Base-by-base conservation (phyloP, 2,329 filamentous ascomycete species). In the Lasiodiplodia hormozganensis region DNA sequence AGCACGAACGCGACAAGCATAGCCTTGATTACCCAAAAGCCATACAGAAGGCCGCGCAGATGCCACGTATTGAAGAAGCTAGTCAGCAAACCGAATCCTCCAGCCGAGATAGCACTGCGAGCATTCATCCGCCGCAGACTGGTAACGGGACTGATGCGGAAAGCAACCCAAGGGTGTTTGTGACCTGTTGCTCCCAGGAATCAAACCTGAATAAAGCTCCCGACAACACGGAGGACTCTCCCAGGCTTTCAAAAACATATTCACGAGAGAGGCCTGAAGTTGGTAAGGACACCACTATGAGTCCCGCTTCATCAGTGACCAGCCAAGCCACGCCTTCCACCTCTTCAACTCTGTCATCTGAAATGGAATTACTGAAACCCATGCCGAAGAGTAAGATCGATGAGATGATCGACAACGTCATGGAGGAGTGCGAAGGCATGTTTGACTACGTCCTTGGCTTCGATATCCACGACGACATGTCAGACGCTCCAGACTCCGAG, bases 381-480 rank as follows among this genome's bases (percentile, higher is more conserved):
- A 21, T 57, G 54, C n/a, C 54, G 16, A 62, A 49, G 11, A 12
- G 12, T 1, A 47, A 31, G 58, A 34, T 47, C 21, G 38, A 49
- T 11, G 58, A 62, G 21, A 62, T 62, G 43, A 34, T 62, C 1
- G 38, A 62, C 23, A 23, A 12, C 2, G 6, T 62, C 3, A 62
- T 47, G 58, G n/a, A 62, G 16, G 58, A 62, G 11, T 47, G 8
- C 18, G 23, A 51, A 14, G 36, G n/a, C n/a, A 57, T 57, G 54
- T 57, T 57, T 6, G n/a, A 57, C 31, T 57, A 57, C 34, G 25
- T 40, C 12, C 36, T 57, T 11, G 54, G 54, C 10, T 38, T 57
- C 34, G 34, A 31, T 5, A 23, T 40, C 8, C 31, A 40, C 10
- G 54, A 57, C 2, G 54, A 38, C 21, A 23, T 21, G 4, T 57